Percentiles rank a stretch among this genome's conserved stretches.
Evolutionary conservation across 1,284 basidiomycete genomes (phyloP).

Genomic region (Golubevia pallescens): DNA sequence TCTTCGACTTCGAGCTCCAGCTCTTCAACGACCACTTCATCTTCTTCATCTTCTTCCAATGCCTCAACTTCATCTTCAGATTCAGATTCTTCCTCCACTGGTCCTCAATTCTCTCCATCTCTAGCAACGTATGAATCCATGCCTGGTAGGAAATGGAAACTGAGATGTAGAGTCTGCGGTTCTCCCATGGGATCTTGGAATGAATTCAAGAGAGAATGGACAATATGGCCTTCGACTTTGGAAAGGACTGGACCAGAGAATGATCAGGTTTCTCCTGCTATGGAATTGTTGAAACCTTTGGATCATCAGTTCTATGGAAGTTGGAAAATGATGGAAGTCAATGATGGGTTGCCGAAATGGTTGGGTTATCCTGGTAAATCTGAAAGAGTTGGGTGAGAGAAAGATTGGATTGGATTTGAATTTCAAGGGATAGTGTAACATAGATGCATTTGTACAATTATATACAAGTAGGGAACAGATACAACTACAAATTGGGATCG

Average conservation of each 20-base stretch:
- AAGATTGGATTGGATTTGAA: too few species aligned
- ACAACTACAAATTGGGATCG: too few species aligned
- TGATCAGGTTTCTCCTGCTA: slow-evolving; percentile 4
- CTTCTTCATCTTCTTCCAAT: too few species aligned
- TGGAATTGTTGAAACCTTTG: slow-evolving; percentile 16
- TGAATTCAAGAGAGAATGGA: slow-evolving; percentile 36
- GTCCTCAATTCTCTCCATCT: slow-evolving; percentile 14
- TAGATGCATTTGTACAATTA: too few species aligned
- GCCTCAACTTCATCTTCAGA: too few species aligned
- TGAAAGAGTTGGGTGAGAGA: slow-evolving; percentile 23
- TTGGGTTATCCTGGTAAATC: slow-evolving; percentile 23
- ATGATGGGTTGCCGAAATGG: slow-evolving; percentile 25
- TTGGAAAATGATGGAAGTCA: slow-evolving; percentile 19
- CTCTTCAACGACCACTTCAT: too few species aligned
- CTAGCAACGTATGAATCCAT: slow-evolving; percentile 27
- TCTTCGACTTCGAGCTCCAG: too few species aligned
- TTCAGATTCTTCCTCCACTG: too few species aligned
- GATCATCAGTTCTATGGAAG: slow-evolving; percentile 28
- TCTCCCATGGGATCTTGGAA: slow-evolving; percentile 50
- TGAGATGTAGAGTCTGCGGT: slow-evolving; percentile 40
- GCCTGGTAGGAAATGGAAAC: slow-evolving; percentile 40
- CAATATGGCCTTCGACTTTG: slow-evolving; percentile 38
- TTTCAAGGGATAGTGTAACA: too few species aligned
- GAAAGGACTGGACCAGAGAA: slow-evolving; percentile 11
- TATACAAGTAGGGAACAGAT: too few species aligned